phyloP scores from a whole-genome alignment of 2,329 filamentous ascomycete genomes.

The Penicillium sp. region DNA sequence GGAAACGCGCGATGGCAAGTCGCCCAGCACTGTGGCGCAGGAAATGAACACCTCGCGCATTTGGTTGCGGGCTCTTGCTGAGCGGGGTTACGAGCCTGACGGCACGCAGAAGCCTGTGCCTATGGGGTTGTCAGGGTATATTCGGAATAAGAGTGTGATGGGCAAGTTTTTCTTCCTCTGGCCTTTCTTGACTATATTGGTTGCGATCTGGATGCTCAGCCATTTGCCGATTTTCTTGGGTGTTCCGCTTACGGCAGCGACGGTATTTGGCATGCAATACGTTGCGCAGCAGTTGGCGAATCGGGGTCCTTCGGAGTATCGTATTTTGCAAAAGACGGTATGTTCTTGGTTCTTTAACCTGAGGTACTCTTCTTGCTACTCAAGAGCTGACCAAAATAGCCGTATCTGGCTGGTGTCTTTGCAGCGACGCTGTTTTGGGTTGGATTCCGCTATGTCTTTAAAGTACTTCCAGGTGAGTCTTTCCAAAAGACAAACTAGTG shows the following conservation, averaged over 20 bases:
- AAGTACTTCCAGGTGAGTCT: constrained; percentile 68
- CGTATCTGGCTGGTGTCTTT: constrained; percentile 93
- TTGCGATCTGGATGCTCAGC: constrained; percentile 70
- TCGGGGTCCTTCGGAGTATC: constrained; percentile 85
- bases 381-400: constrained; percentile 52
- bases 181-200: constrained; percentile 76
- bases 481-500: too few relatives aligned
- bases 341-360: constrained; percentile 32
- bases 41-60: constrained; percentile 85
- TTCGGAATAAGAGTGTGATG: constrained; percentile 76
- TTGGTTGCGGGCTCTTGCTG: constrained; percentile 79
- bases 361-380: too few relatives aligned
- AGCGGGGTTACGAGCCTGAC: constrained; percentile 80
- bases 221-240: constrained; percentile 73
- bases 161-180: constrained; percentile 86
- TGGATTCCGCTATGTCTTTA: constrained; percentile 72
- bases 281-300: constrained; percentile 74
- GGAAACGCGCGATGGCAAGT: constrained; percentile 87
- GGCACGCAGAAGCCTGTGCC: constrained; percentile 69
- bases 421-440: constrained; percentile 81
- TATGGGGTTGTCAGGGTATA: constrained; percentile 72
- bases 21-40: constrained; percentile 77
- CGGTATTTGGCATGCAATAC: constrained; percentile 71
- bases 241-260: constrained; percentile 68
- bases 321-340: constrained; percentile 85